These are phyloP conservation scores for Colletotrichum agaves DNA, from an alignment of 2,329 filamentous ascomycete species.

Conservation along the genomic window DNA sequence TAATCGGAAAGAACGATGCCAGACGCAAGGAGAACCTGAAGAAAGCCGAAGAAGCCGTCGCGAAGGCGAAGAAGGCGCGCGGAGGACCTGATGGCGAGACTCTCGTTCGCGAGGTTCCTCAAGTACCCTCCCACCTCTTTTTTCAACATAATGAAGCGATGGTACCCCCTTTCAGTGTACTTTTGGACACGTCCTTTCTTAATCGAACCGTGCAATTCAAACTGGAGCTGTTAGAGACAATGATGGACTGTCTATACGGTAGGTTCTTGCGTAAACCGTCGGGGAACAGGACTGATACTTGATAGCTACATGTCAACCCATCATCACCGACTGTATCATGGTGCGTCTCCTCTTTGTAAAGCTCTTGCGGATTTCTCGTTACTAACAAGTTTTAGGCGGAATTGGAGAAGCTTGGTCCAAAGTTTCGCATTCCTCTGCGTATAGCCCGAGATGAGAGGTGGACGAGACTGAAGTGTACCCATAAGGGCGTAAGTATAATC, in stretches of 20 bases:
- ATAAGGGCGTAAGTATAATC: slow-evolving; percentile 71
- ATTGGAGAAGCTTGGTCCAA: slow-evolving; percentile 87
- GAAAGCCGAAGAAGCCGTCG: slow-evolving; percentile 66
- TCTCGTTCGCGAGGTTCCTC: slow-evolving; percentile 64
- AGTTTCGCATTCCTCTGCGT: slow-evolving; percentile 86
- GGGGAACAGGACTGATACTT: not conserved
- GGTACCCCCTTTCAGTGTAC: slow-evolving; percentile 81
- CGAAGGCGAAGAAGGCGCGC: slow-evolving; percentile 67
- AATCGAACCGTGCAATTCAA: slow-evolving; percentile 82
- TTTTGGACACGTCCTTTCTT: slow-evolving; percentile 73
- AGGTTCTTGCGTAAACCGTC: not conserved
- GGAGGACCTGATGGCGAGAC: slow-evolving; percentile 62
- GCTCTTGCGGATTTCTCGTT: not conserved
- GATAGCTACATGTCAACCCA: slow-evolving; percentile 82
- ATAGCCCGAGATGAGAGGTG: slow-evolving; percentile 92
- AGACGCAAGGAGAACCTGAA: slow-evolving; percentile 84
- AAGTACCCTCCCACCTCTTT: slow-evolving; percentile 86
- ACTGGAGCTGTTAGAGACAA: slow-evolving; percentile 84
- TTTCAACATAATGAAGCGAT: slow-evolving; percentile 90
- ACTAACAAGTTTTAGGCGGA: slow-evolving; percentile 55
- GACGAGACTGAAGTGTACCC: slow-evolving; percentile 86
- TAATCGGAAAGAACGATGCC: slow-evolving; percentile 84
- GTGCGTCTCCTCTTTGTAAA: not conserved
- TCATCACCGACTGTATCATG: slow-evolving; percentile 75
- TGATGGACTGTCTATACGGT: slow-evolving; percentile 90